Evolutionary conservation across 2,329 filamentous ascomycete species (phyloP).

Genomic region (Exophiala sp.): DNA sequence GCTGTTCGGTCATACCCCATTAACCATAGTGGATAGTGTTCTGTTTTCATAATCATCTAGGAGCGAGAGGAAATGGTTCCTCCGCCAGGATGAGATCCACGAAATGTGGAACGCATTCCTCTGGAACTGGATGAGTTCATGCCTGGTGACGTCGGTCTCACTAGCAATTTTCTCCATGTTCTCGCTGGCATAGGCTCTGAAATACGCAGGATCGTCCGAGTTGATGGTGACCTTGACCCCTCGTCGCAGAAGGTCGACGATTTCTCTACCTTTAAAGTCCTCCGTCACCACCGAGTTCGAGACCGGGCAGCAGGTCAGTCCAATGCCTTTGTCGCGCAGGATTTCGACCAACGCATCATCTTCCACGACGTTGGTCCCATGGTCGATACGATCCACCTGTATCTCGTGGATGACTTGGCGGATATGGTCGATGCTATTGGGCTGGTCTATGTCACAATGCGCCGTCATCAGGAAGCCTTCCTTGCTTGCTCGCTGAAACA

Average conservation of each 20-base stretch:
- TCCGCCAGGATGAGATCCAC: conserved; percentile 26
- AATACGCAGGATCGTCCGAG: conserved; percentile 29
- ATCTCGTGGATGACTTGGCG: conserved; percentile 31
- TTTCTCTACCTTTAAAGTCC: conserved; percentile 26
- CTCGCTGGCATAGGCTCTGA: conserved; percentile 26
- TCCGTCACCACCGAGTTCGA: conserved; percentile 26
- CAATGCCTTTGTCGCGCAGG: conserved; percentile 15
- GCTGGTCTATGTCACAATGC: conserved; percentile 50
- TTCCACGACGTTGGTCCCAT: conserved; percentile 28
- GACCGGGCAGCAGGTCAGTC: conserved; percentile 28
- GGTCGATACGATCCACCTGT: conserved; percentile 28
- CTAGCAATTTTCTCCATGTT: conserved; percentile 24
- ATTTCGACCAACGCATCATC: conserved; percentile 16
- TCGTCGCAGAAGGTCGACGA: conserved; percentile 19
- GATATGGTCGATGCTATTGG: conserved; percentile 44
- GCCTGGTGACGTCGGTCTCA: conserved; percentile 18
- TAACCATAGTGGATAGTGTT: conserved; percentile 7
- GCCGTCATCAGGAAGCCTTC: conserved; percentile 45
- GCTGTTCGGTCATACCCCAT: conserved; percentile 3
- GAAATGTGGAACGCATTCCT: conserved; percentile 26
- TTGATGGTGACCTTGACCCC: conserved; percentile 28
- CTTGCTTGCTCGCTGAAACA: conserved; percentile 25
- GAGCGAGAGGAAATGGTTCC: conserved; percentile 19
- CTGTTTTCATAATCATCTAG: conserved; percentile 22
- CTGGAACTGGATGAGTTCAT: conserved; percentile 26